phyloP scores from a whole-genome alignment of 352 stramenopile species.

The Phytophthora parvispora region DNA sequence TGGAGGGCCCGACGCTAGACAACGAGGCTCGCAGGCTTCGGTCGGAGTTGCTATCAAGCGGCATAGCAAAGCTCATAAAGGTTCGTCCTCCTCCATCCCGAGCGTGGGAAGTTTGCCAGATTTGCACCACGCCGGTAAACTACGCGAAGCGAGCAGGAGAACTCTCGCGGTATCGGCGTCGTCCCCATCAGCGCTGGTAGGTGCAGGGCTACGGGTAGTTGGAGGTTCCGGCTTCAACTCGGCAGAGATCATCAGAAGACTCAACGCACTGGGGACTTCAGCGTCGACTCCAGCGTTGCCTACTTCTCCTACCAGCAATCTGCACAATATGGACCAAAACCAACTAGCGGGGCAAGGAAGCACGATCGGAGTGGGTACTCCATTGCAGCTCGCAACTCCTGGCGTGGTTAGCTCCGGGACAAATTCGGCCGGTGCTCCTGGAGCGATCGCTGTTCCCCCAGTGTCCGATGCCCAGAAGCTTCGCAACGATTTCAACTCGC shows the following conservation, averaged over 20 bases:
- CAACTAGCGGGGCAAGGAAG: background rate
- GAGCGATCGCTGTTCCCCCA: constrained; percentile 5
- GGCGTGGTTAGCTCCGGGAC: background rate
- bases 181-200: constrained; percentile 5
- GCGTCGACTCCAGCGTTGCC: constrained; percentile 40
- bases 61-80: constrained; percentile 14
- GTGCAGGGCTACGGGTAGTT: constrained; percentile 9
- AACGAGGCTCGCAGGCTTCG: constrained; percentile 9
- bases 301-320: constrained; percentile 9
- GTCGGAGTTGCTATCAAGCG: background rate
- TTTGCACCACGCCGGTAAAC: constrained; percentile 20
- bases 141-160: constrained; percentile 11
- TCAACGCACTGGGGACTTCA: constrained; percentile 63
- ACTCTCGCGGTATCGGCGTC: constrained; percentile 3
- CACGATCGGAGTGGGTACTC: background rate
- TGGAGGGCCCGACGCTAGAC: background rate
- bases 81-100: constrained; percentile 18
- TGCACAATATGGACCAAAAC: constrained; percentile 6
- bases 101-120: constrained; percentile 53
- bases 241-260: constrained; percentile 59
- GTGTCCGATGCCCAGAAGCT: constrained; percentile 70
- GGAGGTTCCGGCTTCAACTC: constrained; percentile 39
- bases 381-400: constrained; percentile 1
- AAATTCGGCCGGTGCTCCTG: background rate
- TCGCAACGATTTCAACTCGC: constrained; percentile 81